Base-by-base conservation (phyloP, 2,329 filamentous ascomycete species). In the Paracoccidioides brasiliensis region DNA sequence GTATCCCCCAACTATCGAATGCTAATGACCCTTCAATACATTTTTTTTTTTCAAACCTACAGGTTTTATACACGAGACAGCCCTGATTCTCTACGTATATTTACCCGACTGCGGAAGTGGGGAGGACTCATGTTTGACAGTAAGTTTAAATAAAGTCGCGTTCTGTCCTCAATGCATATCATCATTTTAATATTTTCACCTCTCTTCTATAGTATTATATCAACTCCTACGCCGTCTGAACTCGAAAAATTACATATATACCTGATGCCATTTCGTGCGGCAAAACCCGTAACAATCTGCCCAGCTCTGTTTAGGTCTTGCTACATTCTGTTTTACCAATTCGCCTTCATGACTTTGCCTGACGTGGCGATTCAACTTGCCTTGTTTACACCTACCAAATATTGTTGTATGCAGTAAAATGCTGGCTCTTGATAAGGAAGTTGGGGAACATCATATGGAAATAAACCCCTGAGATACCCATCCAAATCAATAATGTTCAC, bases 1-100 rank as follows among this genome's bases (percentile, higher is more conserved):
- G 4, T 8, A 14, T 30, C 30, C n/a, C 8, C 33, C 9, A 22
- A 12, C 9, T 22, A 4, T 22, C n/a, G 3, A 6, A 5, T 5
- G 5, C 33, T 38, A 50, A 50, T 38, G 2, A 50, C 32, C 15
- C 10, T 28, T 14, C 5, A 28, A 12, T 33, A 35, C 22, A 32
- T 22, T n/a, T 44, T 43, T n/a, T 15, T 2, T 2, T 2, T 2
- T 2, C 22, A n/a, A 51, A 40, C 7, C 48, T 14, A 42, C 42
- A 74, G 71, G 70, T 55, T 74, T 76, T 41, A 68, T 76, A 53
- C 69, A 75, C 53, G 72, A 75, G 32, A 74, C 70, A 9, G 74
- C 72, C 0, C 59, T 76, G 43, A 67, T 76, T 30, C 63, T 76
- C 8, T 76, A 76, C 55, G 73, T 75, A 41, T 76, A 75, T 63